Percentiles rank a stretch among this genome's conserved stretches.
These are phyloP conservation scores for Rhododendron griersonianum DNA, from an alignment of 148 eudicot genomes.

Conservation along the genomic window DNA sequence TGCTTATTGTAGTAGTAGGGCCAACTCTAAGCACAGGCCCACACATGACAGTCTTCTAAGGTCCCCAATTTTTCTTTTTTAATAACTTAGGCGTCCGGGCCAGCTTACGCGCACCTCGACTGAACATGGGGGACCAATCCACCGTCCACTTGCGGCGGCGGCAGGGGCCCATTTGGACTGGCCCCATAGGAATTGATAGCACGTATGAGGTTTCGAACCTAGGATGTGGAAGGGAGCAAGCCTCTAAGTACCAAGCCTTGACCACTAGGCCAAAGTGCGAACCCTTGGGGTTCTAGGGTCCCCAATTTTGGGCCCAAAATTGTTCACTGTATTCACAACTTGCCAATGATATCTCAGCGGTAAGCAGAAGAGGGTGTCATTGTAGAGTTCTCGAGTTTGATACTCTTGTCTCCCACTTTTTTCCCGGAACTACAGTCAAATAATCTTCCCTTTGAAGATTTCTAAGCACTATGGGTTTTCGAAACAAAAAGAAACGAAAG, in stretches of 20 bases:
- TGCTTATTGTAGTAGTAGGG: not conserved
- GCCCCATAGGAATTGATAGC: not conserved
- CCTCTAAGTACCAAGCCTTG: not conserved
- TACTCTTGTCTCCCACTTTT: not conserved
- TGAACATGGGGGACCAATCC: not conserved
- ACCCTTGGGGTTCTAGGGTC: not conserved
- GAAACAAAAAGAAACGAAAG: not conserved
- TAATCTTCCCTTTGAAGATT: not conserved
- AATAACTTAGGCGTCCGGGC: not conserved
- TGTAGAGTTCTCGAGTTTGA: not conserved
- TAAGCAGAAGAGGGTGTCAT: not conserved
- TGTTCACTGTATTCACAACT: not conserved
- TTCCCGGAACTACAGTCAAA: not conserved
- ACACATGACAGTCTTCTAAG: not conserved
- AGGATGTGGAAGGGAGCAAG: not conserved
- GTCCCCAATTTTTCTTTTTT: not conserved
- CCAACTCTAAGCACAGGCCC: not conserved
- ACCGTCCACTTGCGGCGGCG: not conserved
- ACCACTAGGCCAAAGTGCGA: not conserved
- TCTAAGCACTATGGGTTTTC: not conserved
- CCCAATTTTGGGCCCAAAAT: not conserved
- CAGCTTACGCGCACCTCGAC: not conserved
- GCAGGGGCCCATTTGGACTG: not conserved
- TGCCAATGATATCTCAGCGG: not conserved
- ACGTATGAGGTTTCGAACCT: not conserved